These are phyloP conservation scores for Saksenaea vasiformis DNA, from an alignment of 371 early-diverging fungal genomes.

Conservation along the genomic window DNA sequence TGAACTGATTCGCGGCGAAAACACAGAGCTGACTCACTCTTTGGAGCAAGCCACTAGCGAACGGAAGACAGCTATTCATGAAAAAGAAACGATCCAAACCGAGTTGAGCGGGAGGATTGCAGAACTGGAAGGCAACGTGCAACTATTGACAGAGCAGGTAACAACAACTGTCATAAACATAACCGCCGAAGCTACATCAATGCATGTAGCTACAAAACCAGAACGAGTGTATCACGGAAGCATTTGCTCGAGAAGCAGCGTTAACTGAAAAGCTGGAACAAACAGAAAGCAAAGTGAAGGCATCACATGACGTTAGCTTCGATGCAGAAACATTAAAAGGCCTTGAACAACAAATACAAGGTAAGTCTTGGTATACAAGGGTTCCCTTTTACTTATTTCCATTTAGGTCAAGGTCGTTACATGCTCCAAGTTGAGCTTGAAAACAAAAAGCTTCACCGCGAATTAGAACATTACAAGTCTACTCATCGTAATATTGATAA, in stretches of 20 bases:
- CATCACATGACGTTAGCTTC: neutral
- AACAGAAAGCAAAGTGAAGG: constrained; percentile 1
- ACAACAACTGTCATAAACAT: neutral
- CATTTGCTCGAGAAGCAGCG: neutral
- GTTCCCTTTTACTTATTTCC: neutral
- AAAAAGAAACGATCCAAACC: neutral
- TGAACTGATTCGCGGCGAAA: constrained; percentile 8
- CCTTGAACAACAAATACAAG: constrained; percentile 9
- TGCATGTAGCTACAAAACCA: neutral
- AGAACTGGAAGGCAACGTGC: neutral
- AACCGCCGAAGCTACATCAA: neutral
- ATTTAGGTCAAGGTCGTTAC: constrained; percentile 14
- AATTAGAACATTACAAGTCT: constrained; percentile 14
- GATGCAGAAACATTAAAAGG: constrained; percentile 1
- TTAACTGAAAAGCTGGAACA: neutral
- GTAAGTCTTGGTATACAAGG: neutral
- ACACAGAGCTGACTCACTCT: neutral
- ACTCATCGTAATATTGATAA: constrained; percentile 15
- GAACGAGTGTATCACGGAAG: neutral
- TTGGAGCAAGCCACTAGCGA: neutral
- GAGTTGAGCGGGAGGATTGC: neutral
- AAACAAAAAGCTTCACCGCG: constrained; percentile 13
- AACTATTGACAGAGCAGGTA: neutral
- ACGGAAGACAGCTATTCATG: neutral
- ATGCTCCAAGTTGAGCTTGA: constrained; percentile 11